Evolutionary conservation across 306 rosid genomes (phyloP).

Genomic region (Ormosia emarginata): DNA sequence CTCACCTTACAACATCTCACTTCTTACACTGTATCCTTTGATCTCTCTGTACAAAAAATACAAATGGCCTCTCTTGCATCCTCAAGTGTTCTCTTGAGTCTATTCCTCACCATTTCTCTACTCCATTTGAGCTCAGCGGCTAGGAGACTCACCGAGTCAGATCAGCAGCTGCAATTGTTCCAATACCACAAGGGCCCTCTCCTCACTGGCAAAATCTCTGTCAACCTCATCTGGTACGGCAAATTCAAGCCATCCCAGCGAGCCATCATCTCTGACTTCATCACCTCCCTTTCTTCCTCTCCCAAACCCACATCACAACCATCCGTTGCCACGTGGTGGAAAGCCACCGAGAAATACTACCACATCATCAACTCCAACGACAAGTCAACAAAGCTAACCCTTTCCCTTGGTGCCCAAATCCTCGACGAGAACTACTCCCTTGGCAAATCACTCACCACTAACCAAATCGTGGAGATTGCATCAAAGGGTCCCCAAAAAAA

Average conservation of each 20-base stretch:
- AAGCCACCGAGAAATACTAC: constrained; percentile 45
- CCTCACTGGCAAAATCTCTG: constrained; percentile 29
- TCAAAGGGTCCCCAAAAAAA: constrained; percentile 38
- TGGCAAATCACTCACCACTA: constrained; percentile 50
- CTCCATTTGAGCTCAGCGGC: constrained; percentile 22
- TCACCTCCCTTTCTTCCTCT: constrained; percentile 35
- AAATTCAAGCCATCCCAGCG: constrained; percentile 54
- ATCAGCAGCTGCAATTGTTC: constrained; percentile 8
- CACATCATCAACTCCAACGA: not conserved
- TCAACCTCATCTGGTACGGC: constrained; percentile 52
- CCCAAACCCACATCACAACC: constrained; percentile 31
- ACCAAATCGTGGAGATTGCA: constrained; percentile 37
- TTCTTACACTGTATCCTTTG: not conserved
- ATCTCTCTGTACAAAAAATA: not conserved
- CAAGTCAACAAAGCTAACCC: constrained; percentile 5
- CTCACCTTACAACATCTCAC: not conserved
- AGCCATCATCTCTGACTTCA: constrained; percentile 44
- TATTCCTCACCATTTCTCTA: constrained; percentile 21
- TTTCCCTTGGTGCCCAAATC: constrained; percentile 36
- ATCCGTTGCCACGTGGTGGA: constrained; percentile 54
- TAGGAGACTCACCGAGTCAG: constrained; percentile 15
- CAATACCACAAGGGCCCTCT: constrained; percentile 44
- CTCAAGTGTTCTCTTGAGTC: not conserved
- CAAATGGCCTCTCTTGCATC: constrained; percentile 30
- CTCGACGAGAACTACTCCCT: constrained; percentile 39